Conservation (phyloP, 2,329 filamentous ascomycete genomes). For the Fusarium sp. region DNA sequence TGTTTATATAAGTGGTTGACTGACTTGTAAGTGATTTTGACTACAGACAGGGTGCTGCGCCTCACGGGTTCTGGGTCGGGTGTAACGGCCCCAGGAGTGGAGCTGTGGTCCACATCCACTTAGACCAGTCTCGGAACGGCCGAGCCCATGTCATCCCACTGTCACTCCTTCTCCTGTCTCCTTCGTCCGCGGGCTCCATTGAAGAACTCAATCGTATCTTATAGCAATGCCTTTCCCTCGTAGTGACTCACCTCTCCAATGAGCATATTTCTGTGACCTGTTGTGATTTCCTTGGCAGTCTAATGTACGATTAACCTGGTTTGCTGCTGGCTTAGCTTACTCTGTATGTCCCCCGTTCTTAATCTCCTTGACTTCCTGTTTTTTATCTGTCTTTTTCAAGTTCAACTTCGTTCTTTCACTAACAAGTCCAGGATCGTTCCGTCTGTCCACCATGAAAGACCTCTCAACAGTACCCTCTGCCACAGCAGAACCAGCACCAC, state of each 20-base stretch:
- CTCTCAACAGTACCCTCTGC: not conserved
- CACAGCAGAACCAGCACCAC: not conserved
- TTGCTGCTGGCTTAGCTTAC: too few relatives aligned
- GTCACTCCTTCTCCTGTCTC: not conserved
- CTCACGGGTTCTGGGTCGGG: constrained; percentile 25
- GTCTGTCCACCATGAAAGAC: too few relatives aligned
- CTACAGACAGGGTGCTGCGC: constrained; percentile 16
- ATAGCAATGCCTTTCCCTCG: too few relatives aligned
- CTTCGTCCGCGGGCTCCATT: not conserved
- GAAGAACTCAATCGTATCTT: not conserved
- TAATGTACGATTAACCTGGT: too few relatives aligned
- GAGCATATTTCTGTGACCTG: not conserved
- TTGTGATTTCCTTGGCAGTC: not conserved
- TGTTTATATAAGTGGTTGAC: not conserved
- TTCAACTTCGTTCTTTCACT: too few relatives aligned
- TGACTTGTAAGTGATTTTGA: not conserved
- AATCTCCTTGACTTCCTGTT: accelerated
- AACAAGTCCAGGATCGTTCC: too few relatives aligned
- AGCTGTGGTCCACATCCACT: not conserved
- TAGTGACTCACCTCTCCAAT: constrained; percentile 1
- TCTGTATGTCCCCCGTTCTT: not conserved
- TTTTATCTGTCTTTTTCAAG: not conserved
- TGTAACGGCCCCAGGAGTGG: constrained; percentile 18
- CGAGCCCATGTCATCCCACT: not conserved
- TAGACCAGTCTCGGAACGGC: constrained; percentile 1